phyloP scores from a whole-genome alignment of 306 rosid species.

The Nissolia schottii region DNA sequence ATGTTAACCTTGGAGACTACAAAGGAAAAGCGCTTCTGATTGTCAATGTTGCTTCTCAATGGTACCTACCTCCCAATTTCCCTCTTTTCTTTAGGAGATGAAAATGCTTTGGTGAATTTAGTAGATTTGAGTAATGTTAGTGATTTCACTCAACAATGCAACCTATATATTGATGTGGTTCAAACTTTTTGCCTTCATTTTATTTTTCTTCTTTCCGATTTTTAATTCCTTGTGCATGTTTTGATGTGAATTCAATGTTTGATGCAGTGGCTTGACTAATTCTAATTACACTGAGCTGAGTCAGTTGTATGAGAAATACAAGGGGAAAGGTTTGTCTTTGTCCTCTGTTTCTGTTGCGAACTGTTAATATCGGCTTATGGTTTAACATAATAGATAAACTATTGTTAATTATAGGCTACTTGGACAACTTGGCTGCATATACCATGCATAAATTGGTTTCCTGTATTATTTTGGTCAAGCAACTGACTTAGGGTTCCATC shows the following conservation, averaged over 20 bases:
- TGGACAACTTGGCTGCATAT: not conserved
- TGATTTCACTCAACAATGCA: not conserved
- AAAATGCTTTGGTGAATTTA: not conserved
- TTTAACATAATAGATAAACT: not conserved
- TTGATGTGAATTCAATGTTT: conserved; percentile 18
- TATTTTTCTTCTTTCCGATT: not conserved
- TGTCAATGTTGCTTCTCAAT: conserved; percentile 97
- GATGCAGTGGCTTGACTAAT: conserved; percentile 93
- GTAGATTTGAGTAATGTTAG: not conserved
- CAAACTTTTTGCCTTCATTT: no score
- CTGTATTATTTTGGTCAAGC: not conserved
- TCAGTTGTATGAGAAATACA: conserved; percentile 84
- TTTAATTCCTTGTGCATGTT: not conserved
- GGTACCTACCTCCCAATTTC: conserved; percentile 48
- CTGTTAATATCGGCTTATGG: not conserved
- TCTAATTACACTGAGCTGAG: conserved; percentile 92
- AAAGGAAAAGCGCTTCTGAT: conserved; percentile 84
- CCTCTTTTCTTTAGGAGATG: not conserved
- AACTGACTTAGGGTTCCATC: not conserved
- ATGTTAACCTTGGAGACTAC: conserved; percentile 77
- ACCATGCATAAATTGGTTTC: not conserved
- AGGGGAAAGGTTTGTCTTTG: conserved; percentile 58
- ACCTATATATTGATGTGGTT: not conserved
- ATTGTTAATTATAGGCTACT: not conserved
- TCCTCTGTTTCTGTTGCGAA: not conserved